Percentiles rank a stretch among this genome's conserved stretches.
Conservation (phyloP, 2,329 filamentous ascomycete genomes). For the Zymoseptoria crescenta region DNA sequence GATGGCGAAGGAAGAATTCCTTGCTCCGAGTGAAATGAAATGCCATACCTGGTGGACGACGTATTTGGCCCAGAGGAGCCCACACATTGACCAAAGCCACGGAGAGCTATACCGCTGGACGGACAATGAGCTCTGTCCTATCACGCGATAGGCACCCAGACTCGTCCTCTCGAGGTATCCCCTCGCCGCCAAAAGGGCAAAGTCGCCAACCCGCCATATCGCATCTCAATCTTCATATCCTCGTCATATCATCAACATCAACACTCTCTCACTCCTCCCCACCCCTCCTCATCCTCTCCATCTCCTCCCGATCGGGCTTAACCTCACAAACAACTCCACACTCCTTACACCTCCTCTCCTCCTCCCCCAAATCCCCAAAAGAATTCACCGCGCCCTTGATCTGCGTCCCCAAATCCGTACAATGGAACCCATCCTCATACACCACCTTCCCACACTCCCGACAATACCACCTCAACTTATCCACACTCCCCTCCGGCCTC, state of each 20-base stretch:
- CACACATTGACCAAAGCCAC: too few relatives aligned
- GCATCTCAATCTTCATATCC: background rate
- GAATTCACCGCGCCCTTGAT: slow-evolving; percentile 83
- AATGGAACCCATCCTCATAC: slow-evolving; percentile 80
- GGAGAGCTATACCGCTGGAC: too few relatives aligned
- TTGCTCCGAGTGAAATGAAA: too few relatives aligned
- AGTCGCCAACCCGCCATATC: too few relatives aligned
- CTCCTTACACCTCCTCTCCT: slow-evolving; percentile 63
- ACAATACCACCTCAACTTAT: slow-evolving; percentile 90
- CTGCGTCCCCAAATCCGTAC: slow-evolving; percentile 84
- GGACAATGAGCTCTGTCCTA: too few relatives aligned
- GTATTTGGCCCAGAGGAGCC: too few relatives aligned
- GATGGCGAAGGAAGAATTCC: too few relatives aligned
- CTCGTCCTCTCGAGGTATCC: too few relatives aligned
- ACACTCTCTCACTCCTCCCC: background rate
- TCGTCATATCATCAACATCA: background rate
- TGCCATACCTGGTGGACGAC: too few relatives aligned
- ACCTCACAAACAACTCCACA: slow-evolving; percentile 72
- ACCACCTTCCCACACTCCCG: slow-evolving; percentile 61
- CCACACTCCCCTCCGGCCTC: slow-evolving; percentile 60
- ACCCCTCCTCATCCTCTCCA: slow-evolving; percentile 27
- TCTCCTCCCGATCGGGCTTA: slow-evolving; percentile 44
- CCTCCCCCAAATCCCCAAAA: slow-evolving; percentile 63
- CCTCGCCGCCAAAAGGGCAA: too few relatives aligned
- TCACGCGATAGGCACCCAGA: too few relatives aligned